Evolutionary conservation across 805 yeast species (phyloP), one percentile per base, ranked within the genome.

Genomic region (Candida rishiriensis): DNA sequence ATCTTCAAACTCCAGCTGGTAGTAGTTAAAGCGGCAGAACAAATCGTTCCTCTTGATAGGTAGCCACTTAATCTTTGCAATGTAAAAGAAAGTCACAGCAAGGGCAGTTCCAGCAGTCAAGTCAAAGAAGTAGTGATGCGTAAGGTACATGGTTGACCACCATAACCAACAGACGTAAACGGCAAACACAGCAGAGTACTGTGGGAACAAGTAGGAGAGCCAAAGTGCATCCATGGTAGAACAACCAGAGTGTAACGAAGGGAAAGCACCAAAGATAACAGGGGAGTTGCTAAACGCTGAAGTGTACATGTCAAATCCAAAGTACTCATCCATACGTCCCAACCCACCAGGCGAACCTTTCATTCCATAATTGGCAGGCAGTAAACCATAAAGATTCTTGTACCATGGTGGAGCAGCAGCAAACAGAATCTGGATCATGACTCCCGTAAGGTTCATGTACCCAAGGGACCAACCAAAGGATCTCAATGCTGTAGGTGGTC

Each of bases 371-470:
- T 88, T 79, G 5, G 97, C 97, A 16, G 96, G 93, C 45, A 76
- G 79, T 47, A 89, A 73, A 1, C 96, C 96, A 59, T 90, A 81
- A 34, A 81, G 61, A 51, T 76, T 78, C 57, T 86, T 84, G 63
- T 90, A 90, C 98, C 98, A 90, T 17, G 98, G 98, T 13, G 98
- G 95, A 40, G 97, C 96, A 31, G 91, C 85, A 6, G 98, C 97
- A 61, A 85, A 87, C 9, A 81, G 46, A 49, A 86, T 74, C 68
- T 90, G 97, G 45, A 78, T 78, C 26, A 83, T 55, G 32, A 90
- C 97, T 37, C 97, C 97, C 41, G 78, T 59, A 50, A 89, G 67
- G 65, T 90, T 91, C 91, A 89, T 84, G 71, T 85, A 88, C 7
- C 98, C 98, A 66, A 90, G 86, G 3, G 97, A 89, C 70, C 88